Conservation (phyloP, 2,329 filamentous ascomycete genomes). For the Trichophyton benhamiae region DNA sequence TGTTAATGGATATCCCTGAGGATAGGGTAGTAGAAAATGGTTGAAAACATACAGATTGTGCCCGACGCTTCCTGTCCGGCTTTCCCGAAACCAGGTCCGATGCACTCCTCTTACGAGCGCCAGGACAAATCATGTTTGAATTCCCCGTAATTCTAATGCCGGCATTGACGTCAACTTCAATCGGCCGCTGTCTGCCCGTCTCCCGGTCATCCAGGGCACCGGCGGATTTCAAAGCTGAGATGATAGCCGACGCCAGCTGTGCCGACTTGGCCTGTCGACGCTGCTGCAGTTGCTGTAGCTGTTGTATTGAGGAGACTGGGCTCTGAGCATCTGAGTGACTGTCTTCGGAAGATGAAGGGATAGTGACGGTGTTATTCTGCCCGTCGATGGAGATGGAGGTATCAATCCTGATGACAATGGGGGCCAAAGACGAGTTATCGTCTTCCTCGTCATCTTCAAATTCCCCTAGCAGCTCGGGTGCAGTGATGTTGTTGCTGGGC, state of each 20-base stretch:
- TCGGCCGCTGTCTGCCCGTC: constrained; percentile 9
- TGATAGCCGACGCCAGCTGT: constrained; percentile 18
- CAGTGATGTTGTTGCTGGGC: neutral
- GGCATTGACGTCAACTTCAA: constrained; percentile 20
- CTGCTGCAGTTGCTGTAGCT: constrained; percentile 14
- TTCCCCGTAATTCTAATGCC: constrained; percentile 22
- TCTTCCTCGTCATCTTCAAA: constrained; percentile 14
- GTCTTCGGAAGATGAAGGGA: constrained; percentile 14
- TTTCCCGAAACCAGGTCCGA: neutral
- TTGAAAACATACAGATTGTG: constrained; percentile 9
- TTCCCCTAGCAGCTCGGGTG: neutral
- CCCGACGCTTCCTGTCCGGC: constrained; percentile 8
- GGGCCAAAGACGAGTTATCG: constrained; percentile 10
- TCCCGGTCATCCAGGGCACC: constrained; percentile 12
- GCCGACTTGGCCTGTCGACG: constrained; percentile 18
- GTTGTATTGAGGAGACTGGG: neutral
- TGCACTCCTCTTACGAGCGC: neutral
- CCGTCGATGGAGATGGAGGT: constrained; percentile 25
- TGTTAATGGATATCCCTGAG: neutral
- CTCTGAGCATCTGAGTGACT: neutral
- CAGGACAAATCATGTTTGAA: constrained; percentile 19
- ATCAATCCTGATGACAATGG: constrained; percentile 26
- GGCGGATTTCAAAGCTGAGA: constrained; percentile 16
- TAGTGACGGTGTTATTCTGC: constrained; percentile 22
- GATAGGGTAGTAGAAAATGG: no score